Evolutionary conservation across 2,329 filamentous ascomycete species (phyloP), one percentile per base, ranked within the genome.

Genomic region (Lasiodiplodia sp.): DNA sequence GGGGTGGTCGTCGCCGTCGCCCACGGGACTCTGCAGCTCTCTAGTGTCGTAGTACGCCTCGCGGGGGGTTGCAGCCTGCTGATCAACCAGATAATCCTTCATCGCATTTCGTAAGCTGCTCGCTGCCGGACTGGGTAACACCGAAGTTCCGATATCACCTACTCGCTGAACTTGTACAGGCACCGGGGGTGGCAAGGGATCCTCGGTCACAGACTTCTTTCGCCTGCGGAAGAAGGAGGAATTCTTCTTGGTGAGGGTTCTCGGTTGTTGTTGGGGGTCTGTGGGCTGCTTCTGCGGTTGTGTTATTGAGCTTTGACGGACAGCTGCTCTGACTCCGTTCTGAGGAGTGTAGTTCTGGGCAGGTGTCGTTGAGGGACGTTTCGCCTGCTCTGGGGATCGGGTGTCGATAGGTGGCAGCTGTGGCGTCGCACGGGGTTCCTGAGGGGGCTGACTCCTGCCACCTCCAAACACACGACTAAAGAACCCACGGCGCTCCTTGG

Each of bases 221-320:
- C 94, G 88, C 69, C 96, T 87, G 71, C 96, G 88, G 82, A 98
- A 98, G 82, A 99, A 98, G 0, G 93, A 95, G 0, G 95, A 96
- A 4, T 93, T 88, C 79, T 97, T 97, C 84, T 97, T 97, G 74
- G 92, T 92, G 64, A 97, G 82, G 3, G 76, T 75, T 28, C 72
- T 74, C 62, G 73, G 75, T 58, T 72, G 70, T 28, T 72, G 70
- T 12, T 58, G 65, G 18, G 51, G 25, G 2, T 67, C 52, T 8
- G 53, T 37, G 67, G 40, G 44, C 7, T 69, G 44, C 21, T 53
- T 49, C 28, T 65, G 58, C 67, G 60, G 16, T 7, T 28, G n/a
- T 21, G 28, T 11, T 25, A 52, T 67, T 64, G 69, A 58, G 5
- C 66, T 52, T 18, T 47, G 56, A 11, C 53, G 47, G 10, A 14